Conservation (phyloP, 1,139 yeast genomes). For the Nakaseomyces delphensis region DNA sequence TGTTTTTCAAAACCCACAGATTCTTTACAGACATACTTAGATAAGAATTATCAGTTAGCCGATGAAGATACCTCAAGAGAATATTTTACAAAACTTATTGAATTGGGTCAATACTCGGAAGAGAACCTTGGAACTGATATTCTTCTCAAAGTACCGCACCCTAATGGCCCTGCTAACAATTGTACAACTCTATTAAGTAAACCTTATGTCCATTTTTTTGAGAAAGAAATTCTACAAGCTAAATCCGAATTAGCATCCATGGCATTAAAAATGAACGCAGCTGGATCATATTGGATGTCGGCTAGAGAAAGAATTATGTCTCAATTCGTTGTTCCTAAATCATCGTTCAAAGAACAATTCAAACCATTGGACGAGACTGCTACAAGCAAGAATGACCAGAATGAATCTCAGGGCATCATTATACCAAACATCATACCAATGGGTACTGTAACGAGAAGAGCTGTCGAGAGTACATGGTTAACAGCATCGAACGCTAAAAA, state of each 20-base stretch:
- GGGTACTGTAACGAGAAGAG: constrained; percentile 96
- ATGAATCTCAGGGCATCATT: constrained; percentile 54
- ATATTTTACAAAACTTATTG: constrained; percentile 11
- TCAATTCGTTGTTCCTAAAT: constrained; percentile 70
- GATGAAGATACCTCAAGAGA: constrained; percentile 15
- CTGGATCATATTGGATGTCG: constrained; percentile 90
- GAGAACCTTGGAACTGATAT: constrained; percentile 12
- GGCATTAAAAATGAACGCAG: constrained; percentile 65
- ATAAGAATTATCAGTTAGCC: constrained; percentile 43
- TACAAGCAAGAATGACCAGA: constrained; percentile 19
- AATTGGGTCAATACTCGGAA: constrained; percentile 10
- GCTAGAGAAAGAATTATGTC: constrained; percentile 72
- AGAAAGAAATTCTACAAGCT: constrained; percentile 63
- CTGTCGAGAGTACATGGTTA: constrained; percentile 95
- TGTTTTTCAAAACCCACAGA: constrained; percentile 54
- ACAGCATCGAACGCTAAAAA: constrained; percentile 92
- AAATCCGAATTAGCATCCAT: constrained; percentile 65
- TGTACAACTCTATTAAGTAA: constrained; percentile 79
- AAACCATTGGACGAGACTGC: constrained; percentile 9
- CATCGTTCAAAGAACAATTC: constrained; percentile 25
- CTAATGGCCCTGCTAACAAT: constrained; percentile 68
- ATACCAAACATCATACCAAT: constrained; percentile 77
- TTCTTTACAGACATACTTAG: constrained; percentile 36
- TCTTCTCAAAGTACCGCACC: constrained; percentile 77
- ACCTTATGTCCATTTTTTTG: constrained; percentile 61